Evolutionary conservation across 2,329 filamentous ascomycete genomes (phyloP).

Genomic region (Neofusicoccum sp.): DNA sequence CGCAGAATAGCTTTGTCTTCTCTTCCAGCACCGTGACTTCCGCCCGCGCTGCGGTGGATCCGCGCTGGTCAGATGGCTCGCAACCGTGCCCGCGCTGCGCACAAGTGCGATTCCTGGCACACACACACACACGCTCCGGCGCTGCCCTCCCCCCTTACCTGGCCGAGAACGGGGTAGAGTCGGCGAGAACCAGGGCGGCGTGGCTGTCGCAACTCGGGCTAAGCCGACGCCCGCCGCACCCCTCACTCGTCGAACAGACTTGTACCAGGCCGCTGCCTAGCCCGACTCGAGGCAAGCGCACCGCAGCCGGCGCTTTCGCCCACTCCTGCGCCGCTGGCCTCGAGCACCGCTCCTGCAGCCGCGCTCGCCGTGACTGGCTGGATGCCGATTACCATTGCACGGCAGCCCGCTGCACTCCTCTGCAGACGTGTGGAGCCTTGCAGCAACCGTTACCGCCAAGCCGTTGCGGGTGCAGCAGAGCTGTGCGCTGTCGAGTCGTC

Average conservation of each 20-base stretch:
- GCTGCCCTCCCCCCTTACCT: neutral
- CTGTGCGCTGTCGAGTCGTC: neutral
- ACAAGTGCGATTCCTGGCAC: slow-evolving; percentile 4
- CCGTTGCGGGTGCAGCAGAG: neutral
- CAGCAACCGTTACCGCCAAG: slow-evolving; percentile 14
- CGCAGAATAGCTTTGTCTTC: neutral
- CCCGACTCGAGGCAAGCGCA: slow-evolving; percentile 7
- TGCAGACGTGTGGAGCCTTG: slow-evolving; percentile 8
- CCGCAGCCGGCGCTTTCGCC: neutral
- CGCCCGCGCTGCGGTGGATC: neutral
- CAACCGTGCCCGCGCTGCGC: neutral
- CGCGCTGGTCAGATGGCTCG: neutral
- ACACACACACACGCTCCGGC: too few relatives aligned
- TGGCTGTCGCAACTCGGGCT: neutral
- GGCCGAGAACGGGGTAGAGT: neutral
- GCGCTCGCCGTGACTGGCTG: slow-evolving; percentile 5
- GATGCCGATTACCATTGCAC: slow-evolving; percentile 9
- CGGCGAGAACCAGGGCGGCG: neutral
- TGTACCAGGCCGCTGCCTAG: neutral
- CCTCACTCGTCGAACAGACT: neutral
- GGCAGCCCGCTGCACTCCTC: neutral
- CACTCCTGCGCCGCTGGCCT: neutral
- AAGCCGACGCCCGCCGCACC: neutral
- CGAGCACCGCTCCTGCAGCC: neutral
- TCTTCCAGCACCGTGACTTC: neutral